Percentiles rank a stretch among this genome's conserved stretches.
Evolutionary conservation across 2,329 filamentous ascomycete species (phyloP).

Genomic region (Orbilia brochopaga): DNA sequence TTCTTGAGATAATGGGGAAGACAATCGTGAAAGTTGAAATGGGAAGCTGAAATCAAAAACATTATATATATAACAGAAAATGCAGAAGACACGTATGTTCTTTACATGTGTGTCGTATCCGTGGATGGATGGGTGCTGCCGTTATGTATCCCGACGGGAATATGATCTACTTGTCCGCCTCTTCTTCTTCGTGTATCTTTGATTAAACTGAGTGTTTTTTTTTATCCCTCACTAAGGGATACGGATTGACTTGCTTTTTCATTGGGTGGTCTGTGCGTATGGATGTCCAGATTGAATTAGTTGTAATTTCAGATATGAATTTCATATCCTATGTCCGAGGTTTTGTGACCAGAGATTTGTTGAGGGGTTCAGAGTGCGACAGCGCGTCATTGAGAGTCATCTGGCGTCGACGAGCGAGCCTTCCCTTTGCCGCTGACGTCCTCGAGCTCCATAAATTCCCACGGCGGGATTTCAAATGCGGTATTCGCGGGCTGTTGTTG

Average conservation of each 20-base stretch:
- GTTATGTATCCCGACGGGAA: not conserved
- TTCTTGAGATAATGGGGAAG: not conserved
- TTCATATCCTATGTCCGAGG: too few relatives aligned
- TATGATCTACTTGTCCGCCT: too few relatives aligned
- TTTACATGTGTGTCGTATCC: too few relatives aligned
- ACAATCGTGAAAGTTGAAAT: not conserved
- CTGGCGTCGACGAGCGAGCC: slow-evolving; percentile 18
- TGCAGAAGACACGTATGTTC: too few relatives aligned
- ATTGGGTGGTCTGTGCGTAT: too few relatives aligned
- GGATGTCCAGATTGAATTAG: too few relatives aligned
- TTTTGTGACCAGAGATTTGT: not conserved
- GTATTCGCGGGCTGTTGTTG: not conserved
- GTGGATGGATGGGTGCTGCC: too few relatives aligned
- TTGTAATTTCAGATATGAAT: too few relatives aligned
- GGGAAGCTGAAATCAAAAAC: not conserved
- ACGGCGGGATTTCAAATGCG: slow-evolving; percentile 21
- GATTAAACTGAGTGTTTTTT: too few relatives aligned
- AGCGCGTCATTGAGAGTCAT: slow-evolving; percentile 1
- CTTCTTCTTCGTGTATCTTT: too few relatives aligned
- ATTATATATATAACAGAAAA: not conserved
- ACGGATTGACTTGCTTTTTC: too few relatives aligned
- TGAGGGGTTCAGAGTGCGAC: not conserved
- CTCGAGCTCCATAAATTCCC: slow-evolving; percentile 34
- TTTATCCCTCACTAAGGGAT: too few relatives aligned
- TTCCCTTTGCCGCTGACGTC: slow-evolving; percentile 44